Base-by-base conservation (phyloP, 805 yeast species). In the Yamadazyma paraphyllophila region DNA sequence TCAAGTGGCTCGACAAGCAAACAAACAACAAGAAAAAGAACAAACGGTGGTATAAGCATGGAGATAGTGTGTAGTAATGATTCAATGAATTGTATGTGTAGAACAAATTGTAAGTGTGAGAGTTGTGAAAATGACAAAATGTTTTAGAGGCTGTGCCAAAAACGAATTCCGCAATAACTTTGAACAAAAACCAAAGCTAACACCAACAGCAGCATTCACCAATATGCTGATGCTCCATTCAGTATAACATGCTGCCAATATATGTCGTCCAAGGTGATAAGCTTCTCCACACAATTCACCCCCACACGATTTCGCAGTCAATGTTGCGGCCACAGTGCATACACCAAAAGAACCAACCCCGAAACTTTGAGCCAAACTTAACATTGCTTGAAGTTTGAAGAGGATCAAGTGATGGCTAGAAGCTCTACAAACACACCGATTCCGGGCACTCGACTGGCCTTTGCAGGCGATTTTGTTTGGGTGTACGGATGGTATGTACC, bases 1-100 rank as follows among this genome's bases (percentile, higher is more conserved):
- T 77, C 48, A 73, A 71, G 54, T 74, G 79, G 76, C 73, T 73
- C 48, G 74, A 77, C 46, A 60, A 60, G 40, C 63, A 66, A 13
- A 37, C 31, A 10, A 29, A 29, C 13, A 33, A 31, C n/a, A 31
- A 43, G 71, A 65, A 35, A 63, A 62, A 43, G 50, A 59, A 43
- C 24, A 20, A 56, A 70, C 37, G 31, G 4, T 11, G 13, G 31
- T 29, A 29, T 29, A 29, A 20, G 24, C 24, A 20, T 20, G 24
- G 24, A 3, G 24, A 20, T 20, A 20, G 24, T 20, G 24, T 20
- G 24, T 20, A 20, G 24, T 36, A 36, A 36, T 36, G 39, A 36
- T 36, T 24, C 29, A 11, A 36, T 36, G 39, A 36, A 17, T 35
- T 29, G 7, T 29, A 29, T 12, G 24, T 20, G n/a, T n/a, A n/a